phyloP scores from a whole-genome alignment of 2,329 filamentous ascomycete species.

The Zymoseptoria pseudotritici region DNA sequence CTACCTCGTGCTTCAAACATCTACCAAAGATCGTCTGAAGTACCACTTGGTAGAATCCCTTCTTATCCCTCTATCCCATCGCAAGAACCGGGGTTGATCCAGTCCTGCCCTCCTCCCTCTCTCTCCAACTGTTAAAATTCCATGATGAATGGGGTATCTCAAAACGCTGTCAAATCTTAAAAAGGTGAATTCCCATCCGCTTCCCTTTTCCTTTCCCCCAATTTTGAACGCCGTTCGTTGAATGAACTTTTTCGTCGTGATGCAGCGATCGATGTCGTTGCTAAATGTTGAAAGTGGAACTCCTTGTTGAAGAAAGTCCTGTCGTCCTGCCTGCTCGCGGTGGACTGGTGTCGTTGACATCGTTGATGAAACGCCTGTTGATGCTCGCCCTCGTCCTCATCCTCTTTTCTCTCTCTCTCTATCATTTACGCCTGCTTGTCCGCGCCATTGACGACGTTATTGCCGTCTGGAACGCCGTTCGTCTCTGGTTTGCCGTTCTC shows the following conservation, averaged over 20 bases:
- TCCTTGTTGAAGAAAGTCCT: neutral
- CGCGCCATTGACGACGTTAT: slow-evolving; percentile 25
- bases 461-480: slow-evolving; percentile 25
- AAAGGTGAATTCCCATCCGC: neutral
- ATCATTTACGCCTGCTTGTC: slow-evolving; percentile 13
- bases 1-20: too few relatives aligned
- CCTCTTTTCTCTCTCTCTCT: neutral
- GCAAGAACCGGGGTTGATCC: neutral
- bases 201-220: neutral
- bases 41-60: too few relatives aligned
- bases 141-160: neutral
- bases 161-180: neutral
- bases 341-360: neutral
- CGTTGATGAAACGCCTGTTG: neutral
- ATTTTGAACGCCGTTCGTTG: neutral
- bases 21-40: too few relatives aligned
- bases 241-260: neutral
- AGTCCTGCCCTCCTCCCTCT: neutral
- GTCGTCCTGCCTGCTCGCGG: neutral
- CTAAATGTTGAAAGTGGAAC: neutral
- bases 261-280: neutral
- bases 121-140: neutral
- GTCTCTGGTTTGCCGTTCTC: slow-evolving; percentile 16
- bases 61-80: neutral
- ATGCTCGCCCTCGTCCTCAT: neutral